phyloP scores from a whole-genome alignment of 768 basidiomycete species.

The Mycena venus region DNA sequence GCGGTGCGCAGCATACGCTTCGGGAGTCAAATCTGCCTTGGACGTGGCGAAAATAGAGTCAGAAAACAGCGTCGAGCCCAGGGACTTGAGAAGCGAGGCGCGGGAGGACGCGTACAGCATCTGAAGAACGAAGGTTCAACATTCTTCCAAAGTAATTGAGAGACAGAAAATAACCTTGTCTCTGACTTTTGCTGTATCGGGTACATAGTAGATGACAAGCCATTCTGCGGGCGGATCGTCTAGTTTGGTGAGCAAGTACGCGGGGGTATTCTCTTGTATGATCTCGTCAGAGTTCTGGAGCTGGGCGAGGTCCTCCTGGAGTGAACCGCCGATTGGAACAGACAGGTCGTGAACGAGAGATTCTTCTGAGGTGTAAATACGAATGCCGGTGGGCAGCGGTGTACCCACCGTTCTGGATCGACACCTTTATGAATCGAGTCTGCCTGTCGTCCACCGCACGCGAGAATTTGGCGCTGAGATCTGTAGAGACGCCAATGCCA shows the following conservation, averaged over 20 bases:
- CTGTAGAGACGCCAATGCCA: conserved; percentile 74
- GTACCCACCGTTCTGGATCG: conserved; percentile 77
- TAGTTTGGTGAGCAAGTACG: conserved; percentile 80
- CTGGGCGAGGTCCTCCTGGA: conserved; percentile 72
- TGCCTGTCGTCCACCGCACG: conserved; percentile 62
- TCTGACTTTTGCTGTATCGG: conserved; percentile 83
- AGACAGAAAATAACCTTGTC: conserved; percentile 71
- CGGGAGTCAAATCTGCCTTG: conserved; percentile 73
- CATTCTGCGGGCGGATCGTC: conserved; percentile 75
- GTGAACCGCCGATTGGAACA: conserved; percentile 60
- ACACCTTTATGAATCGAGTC: conserved; percentile 82
- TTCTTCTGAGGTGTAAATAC: conserved; percentile 58
- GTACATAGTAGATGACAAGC: conserved; percentile 85
- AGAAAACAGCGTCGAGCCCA: conserved; percentile 80
- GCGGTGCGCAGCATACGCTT: conserved; percentile 81
- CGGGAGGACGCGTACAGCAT: conserved; percentile 93
- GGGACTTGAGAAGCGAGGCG: conserved; percentile 73
- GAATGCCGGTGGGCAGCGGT: conserved; percentile 34
- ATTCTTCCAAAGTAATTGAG: background rate
- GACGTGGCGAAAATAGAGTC: conserved; percentile 85
- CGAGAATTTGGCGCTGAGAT: conserved; percentile 71
- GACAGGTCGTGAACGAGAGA: conserved; percentile 73
- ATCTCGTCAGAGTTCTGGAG: conserved; percentile 62
- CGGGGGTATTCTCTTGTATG: conserved; percentile 72
- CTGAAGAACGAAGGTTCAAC: conserved; percentile 54